These are phyloP conservation scores for Yamadazyma mexicana DNA, from an alignment of 1,139 yeast genomes.

Conservation along the genomic window DNA sequence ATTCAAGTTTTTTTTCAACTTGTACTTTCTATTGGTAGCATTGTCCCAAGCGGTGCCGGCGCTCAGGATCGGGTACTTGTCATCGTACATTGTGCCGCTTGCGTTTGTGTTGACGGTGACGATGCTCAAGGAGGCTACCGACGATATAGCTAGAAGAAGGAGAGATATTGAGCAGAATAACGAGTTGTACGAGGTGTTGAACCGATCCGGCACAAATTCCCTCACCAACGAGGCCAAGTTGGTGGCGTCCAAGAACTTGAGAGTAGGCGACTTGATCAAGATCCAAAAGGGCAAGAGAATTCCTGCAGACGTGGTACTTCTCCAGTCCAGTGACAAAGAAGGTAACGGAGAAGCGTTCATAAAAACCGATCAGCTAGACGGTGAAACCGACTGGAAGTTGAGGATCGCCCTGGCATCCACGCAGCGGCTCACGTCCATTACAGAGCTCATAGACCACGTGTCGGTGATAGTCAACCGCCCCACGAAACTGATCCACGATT, in stretches of 20 bases:
- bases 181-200: constrained; percentile 74
- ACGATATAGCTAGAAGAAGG: constrained; percentile 86
- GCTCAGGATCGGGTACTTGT: constrained; percentile 86
- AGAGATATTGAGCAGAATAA: constrained; percentile 88
- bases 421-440: constrained; percentile 51
- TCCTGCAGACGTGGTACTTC: constrained; percentile 88
- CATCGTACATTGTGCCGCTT: constrained; percentile 90
- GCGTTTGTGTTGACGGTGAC: constrained; percentile 91
- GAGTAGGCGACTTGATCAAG: constrained; percentile 85
- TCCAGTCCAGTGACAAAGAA: constrained; percentile 75
- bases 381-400: constrained; percentile 98
- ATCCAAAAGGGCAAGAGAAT: constrained; percentile 80
- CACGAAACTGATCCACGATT: constrained; percentile 76
- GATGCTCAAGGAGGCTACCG: constrained; percentile 93
- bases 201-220: constrained; percentile 24
- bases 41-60: constrained; percentile 92
- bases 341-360: constrained; percentile 84
- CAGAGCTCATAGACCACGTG: constrained; percentile 37
- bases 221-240: constrained; percentile 30
- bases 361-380: constrained; percentile 96
- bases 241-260: constrained; percentile 64
- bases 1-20: constrained; percentile 92
- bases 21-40: constrained; percentile 90
- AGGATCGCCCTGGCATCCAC: constrained; percentile 75
- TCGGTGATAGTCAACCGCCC: constrained; percentile 74